Base-by-base conservation (phyloP, 2,329 filamentous ascomycete species). In the Zasmidium angulare region DNA sequence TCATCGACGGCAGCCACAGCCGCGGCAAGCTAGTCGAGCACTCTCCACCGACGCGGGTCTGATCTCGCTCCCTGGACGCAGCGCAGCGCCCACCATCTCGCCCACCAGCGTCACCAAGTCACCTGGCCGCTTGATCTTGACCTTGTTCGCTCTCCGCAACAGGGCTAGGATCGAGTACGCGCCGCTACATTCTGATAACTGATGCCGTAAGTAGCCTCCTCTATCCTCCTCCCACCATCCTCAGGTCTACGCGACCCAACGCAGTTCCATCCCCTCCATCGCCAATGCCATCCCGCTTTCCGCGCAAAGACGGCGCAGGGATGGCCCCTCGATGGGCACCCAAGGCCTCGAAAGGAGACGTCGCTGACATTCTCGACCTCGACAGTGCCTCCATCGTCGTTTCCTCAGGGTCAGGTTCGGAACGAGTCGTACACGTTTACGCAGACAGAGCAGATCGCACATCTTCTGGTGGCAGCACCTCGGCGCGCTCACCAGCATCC, bases 391-490 rank as follows among this genome's bases (percentile, higher is more conserved):
- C 62, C 51, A 63, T 68, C 61, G 62, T 62, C 55, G 58, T 66
- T 53, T 54, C 58, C 56, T 63, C 62, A 50, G 63, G 63, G 59
- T 50, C 36, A 43, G 65, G 63, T 51, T 57, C 60, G 21, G 67
- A 69, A 58, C 60, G 65, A 22, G 59, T 70, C 36, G 65, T 69
- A 23, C 59, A 67, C 62, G 64, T 69, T 14, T 67, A 66, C 48
- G 61, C 66, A 2, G 55, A 53, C 57, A 40, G 46, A 31, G 56
- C 58, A 46, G 61, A 67, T 54, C 62, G 63, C 36, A 64, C 60
- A 36, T 70, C 69, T 2, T 70, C 70, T n/a, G 63, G 68, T 51
- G 63, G 70, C 53, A 72, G 70, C 62, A 63, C 63, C 57, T 71
- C 69, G 21, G 57, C 66, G 19, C 67, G 67, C 50, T 72, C 70